Conservation (phyloP, 2,329 filamentous ascomycete species). For the Zarea fungicola region DNA sequence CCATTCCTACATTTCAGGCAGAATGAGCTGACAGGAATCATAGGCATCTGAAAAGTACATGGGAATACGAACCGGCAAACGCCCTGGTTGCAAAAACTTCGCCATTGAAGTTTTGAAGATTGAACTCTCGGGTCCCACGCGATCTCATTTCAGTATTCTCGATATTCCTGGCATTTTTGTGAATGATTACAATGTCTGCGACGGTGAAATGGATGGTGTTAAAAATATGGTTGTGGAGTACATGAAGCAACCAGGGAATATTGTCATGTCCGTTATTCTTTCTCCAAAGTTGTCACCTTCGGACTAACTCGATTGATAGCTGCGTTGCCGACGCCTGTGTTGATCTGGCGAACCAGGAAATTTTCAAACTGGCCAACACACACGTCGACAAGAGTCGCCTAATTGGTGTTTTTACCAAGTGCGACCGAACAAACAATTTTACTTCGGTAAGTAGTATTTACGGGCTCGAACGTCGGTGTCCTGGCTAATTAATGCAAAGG, state of each 20-base stretch:
- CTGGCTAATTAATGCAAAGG: background rate
- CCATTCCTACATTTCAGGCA: too few relatives aligned
- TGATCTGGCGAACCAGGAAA: conserved; percentile 27
- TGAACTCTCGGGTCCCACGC: conserved; percentile 31
- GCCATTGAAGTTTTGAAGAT: conserved; percentile 32
- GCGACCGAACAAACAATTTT: conserved; percentile 23
- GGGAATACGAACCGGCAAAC: conserved; percentile 24
- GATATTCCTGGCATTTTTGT: conserved; percentile 31
- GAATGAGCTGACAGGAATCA: too few relatives aligned
- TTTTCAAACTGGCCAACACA: conserved; percentile 23
- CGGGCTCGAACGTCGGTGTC: background rate
- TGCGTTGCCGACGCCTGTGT: conserved; percentile 29
- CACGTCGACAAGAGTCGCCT: conserved; percentile 25
- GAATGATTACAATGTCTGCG: conserved; percentile 21
- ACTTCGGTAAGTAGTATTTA: conserved; percentile 15
- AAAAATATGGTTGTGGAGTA: conserved; percentile 30
- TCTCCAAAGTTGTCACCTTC: background rate
- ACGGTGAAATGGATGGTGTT: conserved; percentile 25
- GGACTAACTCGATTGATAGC: conserved; percentile 17
- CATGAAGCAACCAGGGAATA: conserved; percentile 30
- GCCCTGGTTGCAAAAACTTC: conserved; percentile 27
- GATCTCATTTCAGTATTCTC: conserved; percentile 32
- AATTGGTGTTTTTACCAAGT: conserved; percentile 35
- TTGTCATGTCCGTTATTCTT: conserved; percentile 30
- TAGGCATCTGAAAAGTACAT: conserved; percentile 26